Conservation (phyloP, 352 stramenopile genomes). For the Globisporangium takayamanum region DNA sequence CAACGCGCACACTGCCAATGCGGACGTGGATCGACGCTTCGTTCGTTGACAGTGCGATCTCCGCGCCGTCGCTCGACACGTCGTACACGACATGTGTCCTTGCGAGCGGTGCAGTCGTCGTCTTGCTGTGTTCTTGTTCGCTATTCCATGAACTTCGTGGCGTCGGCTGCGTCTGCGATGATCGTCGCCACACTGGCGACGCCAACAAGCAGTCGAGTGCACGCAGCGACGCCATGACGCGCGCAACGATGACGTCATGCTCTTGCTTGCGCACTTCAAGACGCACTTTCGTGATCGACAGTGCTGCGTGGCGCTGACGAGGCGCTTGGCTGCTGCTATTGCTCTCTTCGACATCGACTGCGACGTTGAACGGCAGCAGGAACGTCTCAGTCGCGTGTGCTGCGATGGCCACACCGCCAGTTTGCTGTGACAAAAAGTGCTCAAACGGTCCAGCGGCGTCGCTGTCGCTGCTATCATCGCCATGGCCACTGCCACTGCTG, state of each 20-base stretch:
- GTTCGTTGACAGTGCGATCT: constrained; percentile 28
- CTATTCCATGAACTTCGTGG: no score
- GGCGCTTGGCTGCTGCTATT: not conserved
- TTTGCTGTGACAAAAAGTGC: constrained; percentile 18
- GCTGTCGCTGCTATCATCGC: not conserved
- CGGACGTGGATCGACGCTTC: constrained; percentile 49
- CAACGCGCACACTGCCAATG: constrained; percentile 34
- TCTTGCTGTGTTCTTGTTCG: not conserved
- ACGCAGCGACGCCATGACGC: not conserved
- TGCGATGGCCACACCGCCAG: not conserved
- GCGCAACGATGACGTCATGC: constrained; percentile 18
- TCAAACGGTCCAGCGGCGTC: constrained; percentile 26
- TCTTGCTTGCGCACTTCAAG: constrained; percentile 21
- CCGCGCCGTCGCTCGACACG: constrained; percentile 46
- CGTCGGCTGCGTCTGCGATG: no score
- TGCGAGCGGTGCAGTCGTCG: not conserved
- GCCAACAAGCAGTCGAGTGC: constrained; percentile 1
- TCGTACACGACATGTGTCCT: constrained; percentile 12
- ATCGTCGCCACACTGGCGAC: constrained; percentile 1
- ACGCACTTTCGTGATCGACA: constrained; percentile 26
- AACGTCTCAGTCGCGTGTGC: constrained; percentile 28
- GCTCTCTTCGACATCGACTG: constrained; percentile 30
- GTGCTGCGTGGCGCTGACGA: constrained; percentile 17
- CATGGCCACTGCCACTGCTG: not conserved
- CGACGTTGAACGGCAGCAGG: constrained; percentile 43